These are phyloP conservation scores for Echeveria elegans DNA, from an alignment of 164 flowering plant species.

Conservation along the genomic window DNA sequence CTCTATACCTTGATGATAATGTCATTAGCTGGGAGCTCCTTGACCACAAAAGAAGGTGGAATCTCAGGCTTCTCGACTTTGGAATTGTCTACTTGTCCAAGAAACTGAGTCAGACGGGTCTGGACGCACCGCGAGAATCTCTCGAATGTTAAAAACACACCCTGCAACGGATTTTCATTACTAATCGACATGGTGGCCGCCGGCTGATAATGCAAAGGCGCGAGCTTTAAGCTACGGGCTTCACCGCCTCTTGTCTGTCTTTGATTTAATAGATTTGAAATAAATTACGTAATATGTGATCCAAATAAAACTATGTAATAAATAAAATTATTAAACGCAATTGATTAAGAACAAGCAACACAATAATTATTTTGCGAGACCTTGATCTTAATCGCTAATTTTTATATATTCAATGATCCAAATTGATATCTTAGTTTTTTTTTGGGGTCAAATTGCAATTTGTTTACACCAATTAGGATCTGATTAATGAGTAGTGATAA, in stretches of 20 bases:
- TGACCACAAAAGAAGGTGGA: conserved; percentile 14
- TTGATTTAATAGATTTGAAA: too few relatives aligned
- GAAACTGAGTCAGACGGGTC: conserved; percentile 37
- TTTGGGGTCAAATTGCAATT: too few relatives aligned
- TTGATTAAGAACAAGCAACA: too few relatives aligned
- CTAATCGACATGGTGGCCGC: conserved; percentile 22
- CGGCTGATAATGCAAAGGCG: neutral
- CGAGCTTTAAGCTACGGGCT: neutral
- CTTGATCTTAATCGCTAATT: too few relatives aligned
- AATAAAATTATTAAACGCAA: too few relatives aligned
- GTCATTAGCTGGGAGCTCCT: conserved; percentile 11
- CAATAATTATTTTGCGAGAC: too few relatives aligned
- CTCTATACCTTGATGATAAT: conserved; percentile 13
- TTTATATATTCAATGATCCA: too few relatives aligned
- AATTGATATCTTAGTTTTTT: too few relatives aligned
- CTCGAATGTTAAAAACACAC: conserved; percentile 28
- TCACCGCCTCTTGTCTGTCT: neutral
- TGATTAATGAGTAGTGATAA: too few relatives aligned
- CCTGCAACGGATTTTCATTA: conserved; percentile 30
- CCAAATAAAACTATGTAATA: too few relatives aligned
- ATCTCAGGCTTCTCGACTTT: conserved; percentile 13
- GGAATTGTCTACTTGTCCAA: conserved; percentile 6
- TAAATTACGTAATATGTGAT: too few relatives aligned
- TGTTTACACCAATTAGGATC: too few relatives aligned
- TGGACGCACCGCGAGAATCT: conserved; percentile 42